Base-by-base conservation (phyloP, 2,329 filamentous ascomycete species). In the Sclerotinia trifoliorum region DNA sequence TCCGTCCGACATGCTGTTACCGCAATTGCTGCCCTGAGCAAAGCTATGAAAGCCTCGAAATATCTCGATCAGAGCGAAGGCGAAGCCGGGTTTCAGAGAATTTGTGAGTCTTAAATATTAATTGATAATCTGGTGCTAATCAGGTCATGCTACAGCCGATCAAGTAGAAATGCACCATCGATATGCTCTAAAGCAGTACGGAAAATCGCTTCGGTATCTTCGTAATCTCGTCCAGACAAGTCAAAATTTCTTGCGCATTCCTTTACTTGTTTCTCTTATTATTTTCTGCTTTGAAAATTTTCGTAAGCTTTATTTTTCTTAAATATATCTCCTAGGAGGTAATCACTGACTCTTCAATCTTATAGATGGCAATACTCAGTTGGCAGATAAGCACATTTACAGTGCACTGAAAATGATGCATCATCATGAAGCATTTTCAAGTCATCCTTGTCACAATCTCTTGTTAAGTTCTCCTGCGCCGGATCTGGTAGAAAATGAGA, bases 271-370 rank as follows among this genome's bases (percentile, higher is more conserved):
- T 21, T 71, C 71, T 19, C 54, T 74, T 15, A 66, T 74, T 19
- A 73, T 74, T 29, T 74, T 68, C 54, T 70, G 70, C 51, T 74
- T 74, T 56, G 72, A 74, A 49, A 74, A 69, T 44, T 62, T 72
- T 11, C 68, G 54, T 56, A 56, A 56, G 54, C 54, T n/a, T 32
- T 10, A 39, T 35, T 56, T 13, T 56, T 21, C 7, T 56, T n/a
- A 13, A 55, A 21, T 3, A 3, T n/a, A 35, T 56, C 29, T n/a
- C 19, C 29, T 4, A 15, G 13, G n/a, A 11, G 7, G 5, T 42
- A 6, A 42, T 56, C 7, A 56, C 54, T 56, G 19, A 56, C 35
- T 15, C 10, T 32, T 0, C 3, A 5, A 35, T 15, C 29, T 39
- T 21, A 39, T 39, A 56, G 54, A 71, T 29, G 73, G 73, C 1